A percentile compares a stretch with the other conserved stretches of the same genome.
These are phyloP conservation scores for Trichoderma gamsii DNA, from an alignment of 495 filamentous ascomycete species.

Conservation along the genomic window DNA sequence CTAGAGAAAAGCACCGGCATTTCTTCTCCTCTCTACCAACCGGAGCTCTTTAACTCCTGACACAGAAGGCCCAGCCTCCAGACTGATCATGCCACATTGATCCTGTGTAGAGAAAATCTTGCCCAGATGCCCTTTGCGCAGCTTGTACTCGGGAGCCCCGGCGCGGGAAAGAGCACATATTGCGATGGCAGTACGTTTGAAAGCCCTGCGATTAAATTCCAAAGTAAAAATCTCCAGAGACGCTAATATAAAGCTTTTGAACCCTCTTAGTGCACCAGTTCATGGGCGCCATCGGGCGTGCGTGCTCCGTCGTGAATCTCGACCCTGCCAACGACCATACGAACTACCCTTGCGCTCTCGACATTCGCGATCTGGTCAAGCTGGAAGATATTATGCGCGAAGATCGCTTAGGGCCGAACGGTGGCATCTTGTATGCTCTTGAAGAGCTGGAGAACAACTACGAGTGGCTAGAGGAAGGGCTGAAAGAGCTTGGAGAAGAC, in stretches of 20 bases:
- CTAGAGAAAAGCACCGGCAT: neutral
- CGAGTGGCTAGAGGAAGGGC: conserved; percentile 77
- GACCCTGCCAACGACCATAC: conserved; percentile 92
- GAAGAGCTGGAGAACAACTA: conserved; percentile 92
- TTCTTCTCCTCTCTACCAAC: neutral
- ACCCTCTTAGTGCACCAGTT: conserved; percentile 74
- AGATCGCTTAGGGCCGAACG: conserved; percentile 86
- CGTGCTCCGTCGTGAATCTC: conserved; percentile 91
- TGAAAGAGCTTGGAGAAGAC: conserved; percentile 75
- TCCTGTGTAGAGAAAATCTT: neutral
- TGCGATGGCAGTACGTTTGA: conserved; percentile 73
- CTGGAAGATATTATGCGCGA: conserved; percentile 94
- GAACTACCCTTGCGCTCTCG: conserved; percentile 76
- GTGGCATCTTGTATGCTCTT: conserved; percentile 83
- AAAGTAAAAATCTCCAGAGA: neutral
- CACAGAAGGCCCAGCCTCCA: neutral
- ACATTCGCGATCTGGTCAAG: conserved; percentile 81
- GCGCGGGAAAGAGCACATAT: conserved; percentile 93
- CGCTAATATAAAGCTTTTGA: neutral
- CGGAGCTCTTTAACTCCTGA: neutral
- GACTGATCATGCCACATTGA: conserved; percentile 2
- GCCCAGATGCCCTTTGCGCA: conserved; percentile 51
- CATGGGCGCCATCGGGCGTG: conserved; percentile 85
- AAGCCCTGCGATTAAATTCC: neutral
- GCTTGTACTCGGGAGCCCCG: conserved; percentile 86